Percentiles rank a stretch among this genome's conserved stretches.
Evolutionary conservation across 208 protist genomes (phyloP).

Genomic region (Blechomonas ayalai): DNA sequence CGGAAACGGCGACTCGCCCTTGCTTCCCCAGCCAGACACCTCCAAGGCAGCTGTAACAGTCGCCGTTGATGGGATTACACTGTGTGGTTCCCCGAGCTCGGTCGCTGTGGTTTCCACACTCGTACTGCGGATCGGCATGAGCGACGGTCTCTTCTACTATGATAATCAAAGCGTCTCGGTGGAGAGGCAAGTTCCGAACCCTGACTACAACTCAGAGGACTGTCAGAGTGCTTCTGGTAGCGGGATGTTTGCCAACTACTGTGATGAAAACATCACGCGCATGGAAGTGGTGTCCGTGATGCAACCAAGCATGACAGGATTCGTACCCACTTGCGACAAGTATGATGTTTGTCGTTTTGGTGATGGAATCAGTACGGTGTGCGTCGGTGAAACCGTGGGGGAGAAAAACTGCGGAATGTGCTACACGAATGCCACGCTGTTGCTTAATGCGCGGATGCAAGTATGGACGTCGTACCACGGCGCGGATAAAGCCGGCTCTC

Average conservation of each 20-base stretch:
- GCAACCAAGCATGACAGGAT: constrained; percentile 64
- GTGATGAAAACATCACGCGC: constrained; percentile 10
- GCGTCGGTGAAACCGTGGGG: constrained; percentile 49
- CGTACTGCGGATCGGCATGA: constrained; percentile 60
- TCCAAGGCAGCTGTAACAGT: constrained; percentile 53
- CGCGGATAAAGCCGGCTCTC: constrained; percentile 35
- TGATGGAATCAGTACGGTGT: constrained; percentile 14
- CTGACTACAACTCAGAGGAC: constrained; percentile 18
- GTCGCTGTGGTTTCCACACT: constrained; percentile 59
- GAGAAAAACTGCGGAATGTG: constrained; percentile 72
- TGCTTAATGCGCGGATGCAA: constrained; percentile 12
- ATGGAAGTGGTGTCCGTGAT: constrained; percentile 6
- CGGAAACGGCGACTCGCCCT: constrained; percentile 39
- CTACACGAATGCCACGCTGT: constrained; percentile 15
- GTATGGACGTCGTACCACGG: constrained; percentile 76
- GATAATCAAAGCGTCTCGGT: constrained; percentile 6
- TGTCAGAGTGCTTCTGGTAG: too few relatives aligned
- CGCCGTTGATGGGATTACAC: constrained; percentile 23
- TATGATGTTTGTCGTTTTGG: constrained; percentile 53
- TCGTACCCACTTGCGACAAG: constrained; percentile 55
- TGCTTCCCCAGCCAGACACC: constrained; percentile 17
- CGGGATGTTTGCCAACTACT: too few relatives aligned
- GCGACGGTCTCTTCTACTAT: constrained; percentile 79
- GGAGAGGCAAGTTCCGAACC: constrained; percentile 14
- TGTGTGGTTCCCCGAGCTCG: constrained; percentile 18